Conservation (phyloP, 331 rosid genomes). For the Saraca asoca region DNA sequence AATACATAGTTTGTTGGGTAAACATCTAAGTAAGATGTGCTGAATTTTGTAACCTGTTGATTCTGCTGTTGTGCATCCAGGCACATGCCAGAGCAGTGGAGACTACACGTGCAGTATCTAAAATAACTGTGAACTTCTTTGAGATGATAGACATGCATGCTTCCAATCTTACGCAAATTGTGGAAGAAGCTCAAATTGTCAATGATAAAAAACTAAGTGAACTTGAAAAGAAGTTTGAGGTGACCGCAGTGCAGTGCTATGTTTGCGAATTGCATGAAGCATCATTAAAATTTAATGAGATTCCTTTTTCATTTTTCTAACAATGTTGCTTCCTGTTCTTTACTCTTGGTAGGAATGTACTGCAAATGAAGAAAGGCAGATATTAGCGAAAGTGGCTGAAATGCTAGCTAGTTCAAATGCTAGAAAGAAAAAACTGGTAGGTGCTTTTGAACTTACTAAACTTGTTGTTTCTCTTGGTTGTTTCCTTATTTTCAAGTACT, state of each 20-base stretch:
- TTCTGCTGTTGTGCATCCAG: slow-evolving; percentile 47
- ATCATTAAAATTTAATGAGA: slow-evolving; percentile 7
- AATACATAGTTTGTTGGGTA: slow-evolving; percentile 5
- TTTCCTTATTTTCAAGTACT: not conserved
- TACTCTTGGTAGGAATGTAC: slow-evolving; percentile 75
- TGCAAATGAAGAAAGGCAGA: slow-evolving; percentile 84
- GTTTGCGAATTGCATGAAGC: slow-evolving; percentile 19
- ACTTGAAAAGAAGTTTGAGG: slow-evolving; percentile 97
- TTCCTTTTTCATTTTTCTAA: not conserved
- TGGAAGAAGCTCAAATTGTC: slow-evolving; percentile 82
- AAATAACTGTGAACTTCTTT: slow-evolving; percentile 81
- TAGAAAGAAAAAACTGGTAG: slow-evolving; percentile 92
- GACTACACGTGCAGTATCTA: slow-evolving; percentile 82
- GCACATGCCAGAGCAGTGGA: slow-evolving; percentile 94
- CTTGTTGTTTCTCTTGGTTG: not conserved
- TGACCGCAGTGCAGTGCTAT: slow-evolving; percentile 40
- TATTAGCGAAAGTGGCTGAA: slow-evolving; percentile 92
- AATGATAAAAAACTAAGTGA: slow-evolving; percentile 74
- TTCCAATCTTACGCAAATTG: slow-evolving; percentile 71
- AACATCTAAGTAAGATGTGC: slow-evolving; percentile 26
- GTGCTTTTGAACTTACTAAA: slow-evolving; percentile 19
- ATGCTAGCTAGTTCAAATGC: slow-evolving; percentile 87
- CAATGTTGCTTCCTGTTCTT: slow-evolving; percentile 8
- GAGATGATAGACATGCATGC: slow-evolving; percentile 81
- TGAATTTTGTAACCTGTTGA: slow-evolving; percentile 10